These are phyloP conservation scores for Anastatica hierochuntica DNA, from an alignment of 345 rosid genomes.

Conservation along the genomic window DNA sequence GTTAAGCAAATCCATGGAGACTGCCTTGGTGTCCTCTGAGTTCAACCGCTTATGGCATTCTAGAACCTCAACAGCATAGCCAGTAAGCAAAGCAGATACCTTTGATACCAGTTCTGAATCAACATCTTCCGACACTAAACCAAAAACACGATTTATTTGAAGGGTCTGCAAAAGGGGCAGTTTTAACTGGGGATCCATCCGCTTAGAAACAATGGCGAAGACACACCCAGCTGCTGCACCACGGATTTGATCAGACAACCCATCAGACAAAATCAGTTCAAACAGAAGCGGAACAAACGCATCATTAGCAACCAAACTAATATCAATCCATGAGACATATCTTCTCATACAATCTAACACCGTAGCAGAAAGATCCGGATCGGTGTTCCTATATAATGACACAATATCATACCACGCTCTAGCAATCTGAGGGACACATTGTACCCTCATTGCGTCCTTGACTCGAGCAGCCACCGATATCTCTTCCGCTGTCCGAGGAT, in stretches of 20 bases:
- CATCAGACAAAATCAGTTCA: constrained; percentile 60
- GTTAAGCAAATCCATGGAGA: constrained; percentile 56
- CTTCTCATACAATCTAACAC: constrained; percentile 78
- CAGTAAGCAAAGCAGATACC: constrained; percentile 61
- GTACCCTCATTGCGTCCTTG: constrained; percentile 96
- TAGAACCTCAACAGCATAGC: constrained; percentile 73
- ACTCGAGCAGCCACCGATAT: constrained; percentile 54
- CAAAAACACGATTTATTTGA: constrained; percentile 54
- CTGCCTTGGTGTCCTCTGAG: constrained; percentile 47
- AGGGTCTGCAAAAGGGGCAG: constrained; percentile 62
- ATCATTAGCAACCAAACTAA: constrained; percentile 68
- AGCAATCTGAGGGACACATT: constrained; percentile 83
- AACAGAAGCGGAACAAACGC: constrained; percentile 63
- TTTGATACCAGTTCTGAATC: constrained; percentile 59
- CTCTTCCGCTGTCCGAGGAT: constrained; percentile 58
- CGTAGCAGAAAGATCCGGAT: constrained; percentile 53
- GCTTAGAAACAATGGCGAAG: constrained; percentile 72
- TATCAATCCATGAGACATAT: constrained; percentile 90
- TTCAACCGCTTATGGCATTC: constrained; percentile 70
- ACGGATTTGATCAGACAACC: constrained; percentile 52
- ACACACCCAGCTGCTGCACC: constrained; percentile 85
- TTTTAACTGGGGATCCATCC: constrained; percentile 77
- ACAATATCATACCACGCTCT: constrained; percentile 80
- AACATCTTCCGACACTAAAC: constrained; percentile 45
- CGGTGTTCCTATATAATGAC: constrained; percentile 47